These are phyloP conservation scores for Neofusicoccum laricinum DNA, from an alignment of 2,329 filamentous ascomycete genomes.

Conservation along the genomic window DNA sequence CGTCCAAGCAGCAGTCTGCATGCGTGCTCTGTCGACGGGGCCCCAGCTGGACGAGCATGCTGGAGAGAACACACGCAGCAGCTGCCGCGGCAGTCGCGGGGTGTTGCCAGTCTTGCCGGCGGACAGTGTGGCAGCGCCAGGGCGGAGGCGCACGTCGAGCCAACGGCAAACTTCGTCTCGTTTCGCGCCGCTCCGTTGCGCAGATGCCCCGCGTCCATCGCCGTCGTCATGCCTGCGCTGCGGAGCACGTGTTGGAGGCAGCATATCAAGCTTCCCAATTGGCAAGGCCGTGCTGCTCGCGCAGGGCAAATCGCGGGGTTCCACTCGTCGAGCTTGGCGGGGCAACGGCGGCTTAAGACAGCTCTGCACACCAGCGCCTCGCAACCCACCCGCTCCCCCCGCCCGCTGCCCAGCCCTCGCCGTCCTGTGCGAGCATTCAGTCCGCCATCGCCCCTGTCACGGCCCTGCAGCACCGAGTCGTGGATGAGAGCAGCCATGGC, in stretches of 20 bases:
- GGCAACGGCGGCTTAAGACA: constrained; percentile 7
- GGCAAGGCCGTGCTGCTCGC: background rate
- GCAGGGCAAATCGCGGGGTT: constrained; percentile 12
- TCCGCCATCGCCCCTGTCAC: background rate
- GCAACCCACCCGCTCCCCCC: background rate
- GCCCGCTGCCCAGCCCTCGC: background rate
- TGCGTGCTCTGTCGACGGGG: no score
- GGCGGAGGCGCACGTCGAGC: no score
- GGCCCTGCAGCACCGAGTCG: constrained; percentile 14
- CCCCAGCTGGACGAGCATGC: no score
- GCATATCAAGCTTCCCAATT: constrained; percentile 7
- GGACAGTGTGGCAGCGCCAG: no score
- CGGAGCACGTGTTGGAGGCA: background rate
- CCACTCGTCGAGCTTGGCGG: constrained; percentile 13
- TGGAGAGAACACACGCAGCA: no score
- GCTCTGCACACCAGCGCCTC: background rate
- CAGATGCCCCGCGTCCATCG: background rate
- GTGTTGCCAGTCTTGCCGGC: no score
- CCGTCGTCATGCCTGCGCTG: constrained; percentile 5
- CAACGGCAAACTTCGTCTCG: background rate
- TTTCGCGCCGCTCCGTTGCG: background rate
- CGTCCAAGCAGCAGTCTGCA: no score
- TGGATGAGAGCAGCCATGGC: constrained; percentile 33
- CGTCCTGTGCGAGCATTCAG: background rate
- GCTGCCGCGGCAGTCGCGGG: no score